phyloP scores from a whole-genome alignment of 2,329 filamentous ascomycete species.

The Claviceps spartinae region DNA sequence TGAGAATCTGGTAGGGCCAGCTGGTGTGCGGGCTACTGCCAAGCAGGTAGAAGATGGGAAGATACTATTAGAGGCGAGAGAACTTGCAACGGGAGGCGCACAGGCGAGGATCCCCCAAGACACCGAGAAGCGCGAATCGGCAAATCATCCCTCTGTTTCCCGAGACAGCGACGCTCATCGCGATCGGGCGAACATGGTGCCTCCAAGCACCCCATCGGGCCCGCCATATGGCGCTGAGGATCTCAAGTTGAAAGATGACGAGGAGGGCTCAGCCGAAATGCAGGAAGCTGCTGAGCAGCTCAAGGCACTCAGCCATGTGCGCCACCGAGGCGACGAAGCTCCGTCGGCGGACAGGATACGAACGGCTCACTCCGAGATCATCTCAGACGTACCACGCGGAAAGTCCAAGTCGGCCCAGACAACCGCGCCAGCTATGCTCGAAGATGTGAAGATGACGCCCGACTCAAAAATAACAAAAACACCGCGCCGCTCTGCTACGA shows the following conservation, averaged over 20 bases:
- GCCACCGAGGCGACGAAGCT: constrained; percentile 37
- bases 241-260: constrained; percentile 21
- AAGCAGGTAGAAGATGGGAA: constrained; percentile 44
- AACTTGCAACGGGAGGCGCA: constrained; percentile 24
- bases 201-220: constrained; percentile 17
- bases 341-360: constrained; percentile 17
- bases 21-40: constrained; percentile 29
- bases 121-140: constrained; percentile 13
- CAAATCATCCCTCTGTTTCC: constrained; percentile 12
- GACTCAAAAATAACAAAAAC: constrained; percentile 25
- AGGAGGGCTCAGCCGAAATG: constrained; percentile 54
- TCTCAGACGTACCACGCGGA: constrained; percentile 18
- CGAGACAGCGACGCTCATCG: constrained; percentile 12
- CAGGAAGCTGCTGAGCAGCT: constrained; percentile 54
- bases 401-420: constrained; percentile 11
- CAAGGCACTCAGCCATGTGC: constrained; percentile 50
- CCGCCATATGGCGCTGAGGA: constrained; percentile 10
- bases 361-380: constrained; percentile 26
- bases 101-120: constrained; percentile 17
- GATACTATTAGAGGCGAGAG: constrained; percentile 40
- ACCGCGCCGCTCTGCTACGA: constrained; percentile 34
- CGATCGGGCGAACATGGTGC: constrained; percentile 13
- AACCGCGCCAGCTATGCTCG: constrained; percentile 10
- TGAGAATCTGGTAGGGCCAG: constrained; percentile 38
- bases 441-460: constrained; percentile 12